phyloP scores from a whole-genome alignment of 805 yeast genomes.

The Candida easanensis region DNA sequence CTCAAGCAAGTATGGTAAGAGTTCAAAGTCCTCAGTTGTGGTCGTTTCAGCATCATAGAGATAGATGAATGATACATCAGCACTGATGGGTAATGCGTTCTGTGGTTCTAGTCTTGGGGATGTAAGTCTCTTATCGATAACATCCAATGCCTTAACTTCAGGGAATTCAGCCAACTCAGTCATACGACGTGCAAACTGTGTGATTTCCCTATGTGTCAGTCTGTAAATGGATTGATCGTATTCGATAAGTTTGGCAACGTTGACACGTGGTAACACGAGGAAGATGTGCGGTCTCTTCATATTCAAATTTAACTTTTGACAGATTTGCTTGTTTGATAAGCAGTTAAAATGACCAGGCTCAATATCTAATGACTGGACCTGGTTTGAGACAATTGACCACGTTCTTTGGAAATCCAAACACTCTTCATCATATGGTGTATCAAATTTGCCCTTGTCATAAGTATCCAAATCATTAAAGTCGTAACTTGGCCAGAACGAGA shows the following conservation, averaged over 20 bases:
- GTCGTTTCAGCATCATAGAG: conserved; percentile 47
- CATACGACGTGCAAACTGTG: conserved; percentile 47
- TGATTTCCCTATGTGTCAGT: conserved; percentile 30
- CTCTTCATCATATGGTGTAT: conserved; percentile 44
- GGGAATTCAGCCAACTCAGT: conserved; percentile 43
- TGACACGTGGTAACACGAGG: conserved; percentile 50
- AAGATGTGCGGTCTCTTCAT: conserved; percentile 41
- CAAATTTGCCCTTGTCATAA: conserved; percentile 31
- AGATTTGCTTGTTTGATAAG: conserved; percentile 44
- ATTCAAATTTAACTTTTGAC: conserved; percentile 48
- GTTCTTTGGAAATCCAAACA: conserved; percentile 49
- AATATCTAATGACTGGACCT: conserved; percentile 35
- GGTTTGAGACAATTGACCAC: conserved; percentile 60
- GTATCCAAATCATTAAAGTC: conserved; percentile 35
- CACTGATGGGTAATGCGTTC: conserved; percentile 20
- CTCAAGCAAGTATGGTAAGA: conserved; percentile 59
- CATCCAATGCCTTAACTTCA: conserved; percentile 16
- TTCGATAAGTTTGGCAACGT: conserved; percentile 42
- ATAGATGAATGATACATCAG: conserved; percentile 53
- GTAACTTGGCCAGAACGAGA: conserved; percentile 65
- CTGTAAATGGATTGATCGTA: conserved; percentile 19
- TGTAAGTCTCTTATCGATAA: conserved; percentile 25
- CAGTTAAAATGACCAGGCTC: conserved; percentile 62
- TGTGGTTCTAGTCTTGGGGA: conserved; percentile 1
- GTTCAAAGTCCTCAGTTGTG: conserved; percentile 58